A percentile compares a stretch with the other conserved stretches of the same genome.
phyloP scores from a whole-genome alignment of 2,329 filamentous ascomycete species.

The Beauveria scarabaeidicola region DNA sequence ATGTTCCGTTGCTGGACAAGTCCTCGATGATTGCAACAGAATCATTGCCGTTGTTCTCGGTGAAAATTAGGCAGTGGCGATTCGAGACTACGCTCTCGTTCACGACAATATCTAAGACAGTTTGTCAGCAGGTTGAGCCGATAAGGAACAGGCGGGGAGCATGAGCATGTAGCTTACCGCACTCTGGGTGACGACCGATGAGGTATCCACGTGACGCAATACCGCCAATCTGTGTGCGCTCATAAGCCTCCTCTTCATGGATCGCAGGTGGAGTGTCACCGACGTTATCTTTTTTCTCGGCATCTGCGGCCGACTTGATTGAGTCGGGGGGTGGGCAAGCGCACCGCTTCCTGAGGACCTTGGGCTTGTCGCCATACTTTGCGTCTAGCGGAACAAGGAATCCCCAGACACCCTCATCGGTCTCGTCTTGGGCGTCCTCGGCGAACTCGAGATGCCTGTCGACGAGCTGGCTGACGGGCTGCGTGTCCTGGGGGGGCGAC shows the following conservation, averaged over 20 bases:
- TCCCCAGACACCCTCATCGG: constrained; percentile 83
- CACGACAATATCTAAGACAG: constrained; percentile 54
- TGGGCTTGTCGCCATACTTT: constrained; percentile 55
- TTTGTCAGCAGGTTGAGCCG: background rate
- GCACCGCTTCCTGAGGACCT: constrained; percentile 65
- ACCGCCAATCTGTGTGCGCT: constrained; percentile 51
- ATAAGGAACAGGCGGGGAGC: background rate
- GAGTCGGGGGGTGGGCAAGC: constrained; percentile 55
- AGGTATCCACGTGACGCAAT: constrained; percentile 74
- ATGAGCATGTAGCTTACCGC: constrained; percentile 51
- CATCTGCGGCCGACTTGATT: constrained; percentile 26
- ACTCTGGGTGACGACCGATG: constrained; percentile 88
- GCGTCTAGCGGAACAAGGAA: constrained; percentile 79
- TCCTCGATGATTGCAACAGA: constrained; percentile 77
- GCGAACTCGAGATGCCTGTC: constrained; percentile 63
- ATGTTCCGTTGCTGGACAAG: constrained; percentile 91
- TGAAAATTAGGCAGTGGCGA: constrained; percentile 65
- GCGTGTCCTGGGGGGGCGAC: constrained; percentile 56
- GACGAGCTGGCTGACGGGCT: constrained; percentile 61
- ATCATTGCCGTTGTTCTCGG: constrained; percentile 48
- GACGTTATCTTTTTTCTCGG: constrained; percentile 28
- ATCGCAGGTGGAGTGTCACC: constrained; percentile 36
- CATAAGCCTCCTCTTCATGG: constrained; percentile 51
- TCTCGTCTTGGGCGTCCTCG: constrained; percentile 80
- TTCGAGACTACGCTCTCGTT: constrained; percentile 80